These are phyloP conservation scores for Bipolaris zeicola DNA, from an alignment of 2,329 filamentous ascomycete species.

Conservation along the genomic window DNA sequence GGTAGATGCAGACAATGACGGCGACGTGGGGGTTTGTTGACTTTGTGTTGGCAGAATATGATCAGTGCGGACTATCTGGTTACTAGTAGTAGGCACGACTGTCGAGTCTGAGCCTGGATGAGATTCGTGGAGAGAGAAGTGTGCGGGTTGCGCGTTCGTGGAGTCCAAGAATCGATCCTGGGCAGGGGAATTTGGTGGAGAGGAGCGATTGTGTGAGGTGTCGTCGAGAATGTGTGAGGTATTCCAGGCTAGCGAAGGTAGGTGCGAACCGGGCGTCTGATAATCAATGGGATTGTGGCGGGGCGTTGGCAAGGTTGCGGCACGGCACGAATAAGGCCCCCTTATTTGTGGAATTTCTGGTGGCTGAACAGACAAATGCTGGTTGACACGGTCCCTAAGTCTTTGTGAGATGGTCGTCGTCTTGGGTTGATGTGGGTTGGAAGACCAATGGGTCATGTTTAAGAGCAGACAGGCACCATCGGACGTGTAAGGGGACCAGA, in stretches of 20 bases:
- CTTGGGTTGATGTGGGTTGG: slow-evolving; percentile 34
- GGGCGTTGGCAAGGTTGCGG: slow-evolving; percentile 37
- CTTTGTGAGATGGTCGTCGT: slow-evolving; percentile 44
- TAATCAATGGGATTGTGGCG: slow-evolving; percentile 40
- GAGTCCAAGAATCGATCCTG: slow-evolving; percentile 19
- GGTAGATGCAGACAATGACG: slow-evolving; percentile 30
- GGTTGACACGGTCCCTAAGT: slow-evolving; percentile 40
- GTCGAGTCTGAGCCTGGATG: slow-evolving; percentile 20
- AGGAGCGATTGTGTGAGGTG: slow-evolving; percentile 28
- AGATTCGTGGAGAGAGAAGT: slow-evolving; percentile 27
- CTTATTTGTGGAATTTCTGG: slow-evolving; percentile 39
- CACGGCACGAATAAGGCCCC: slow-evolving; percentile 38
- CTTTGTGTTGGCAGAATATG: slow-evolving; percentile 19
- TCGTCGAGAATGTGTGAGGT: slow-evolving; percentile 24
- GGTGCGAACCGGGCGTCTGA: slow-evolving; percentile 30
- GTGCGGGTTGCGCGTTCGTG: slow-evolving; percentile 26
- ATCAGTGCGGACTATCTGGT: slow-evolving; percentile 19
- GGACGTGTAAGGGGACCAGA: slow-evolving; percentile 31
- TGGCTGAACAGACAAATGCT: slow-evolving; percentile 36
- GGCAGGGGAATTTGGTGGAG: slow-evolving; percentile 21
- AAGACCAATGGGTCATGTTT: slow-evolving; percentile 46
- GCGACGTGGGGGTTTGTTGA: slow-evolving; percentile 26
- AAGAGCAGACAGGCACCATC: slow-evolving; percentile 36
- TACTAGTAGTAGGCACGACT: slow-evolving; percentile 17
- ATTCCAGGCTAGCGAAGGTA: slow-evolving; percentile 34